phyloP scores from a whole-genome alignment of 768 basidiomycete species.

The Roridomyces roridus region DNA sequence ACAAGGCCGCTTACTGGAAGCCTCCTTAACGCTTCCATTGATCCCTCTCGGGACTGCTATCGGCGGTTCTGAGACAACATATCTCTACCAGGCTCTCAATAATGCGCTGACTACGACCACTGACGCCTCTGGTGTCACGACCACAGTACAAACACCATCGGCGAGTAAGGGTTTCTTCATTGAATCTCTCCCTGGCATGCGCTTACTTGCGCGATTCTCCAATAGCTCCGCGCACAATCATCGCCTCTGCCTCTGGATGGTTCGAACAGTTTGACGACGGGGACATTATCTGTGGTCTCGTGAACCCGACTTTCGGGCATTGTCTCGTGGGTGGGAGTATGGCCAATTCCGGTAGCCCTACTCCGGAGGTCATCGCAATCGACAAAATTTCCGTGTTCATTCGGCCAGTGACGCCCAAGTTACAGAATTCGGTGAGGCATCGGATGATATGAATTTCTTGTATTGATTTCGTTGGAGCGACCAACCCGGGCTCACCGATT shows the following conservation, averaged over 20 bases:
- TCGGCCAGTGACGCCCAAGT: neutral
- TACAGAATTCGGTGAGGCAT: too few relatives aligned
- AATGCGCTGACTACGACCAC: neutral
- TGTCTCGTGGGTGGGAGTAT: neutral
- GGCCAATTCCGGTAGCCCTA: neutral
- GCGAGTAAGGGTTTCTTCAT: neutral
- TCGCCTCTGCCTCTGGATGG: slow-evolving; percentile 11
- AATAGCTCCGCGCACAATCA: neutral
- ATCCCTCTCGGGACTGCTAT: neutral
- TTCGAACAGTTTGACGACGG: neutral
- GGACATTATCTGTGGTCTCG: neutral
- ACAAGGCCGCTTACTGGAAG: neutral
- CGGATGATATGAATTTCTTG: too few relatives aligned
- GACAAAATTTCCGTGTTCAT: too few relatives aligned
- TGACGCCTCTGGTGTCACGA: neutral
- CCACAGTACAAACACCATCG: neutral
- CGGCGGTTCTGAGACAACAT: neutral
- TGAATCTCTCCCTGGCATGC: neutral
- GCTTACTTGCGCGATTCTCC: neutral
- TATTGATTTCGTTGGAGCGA: too few relatives aligned
- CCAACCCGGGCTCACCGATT: too few relatives aligned
- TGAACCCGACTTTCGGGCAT: neutral
- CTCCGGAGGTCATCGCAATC: neutral
- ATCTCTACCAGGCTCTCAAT: slow-evolving; percentile 2
- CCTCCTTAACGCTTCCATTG: neutral